These are phyloP conservation scores for Rutstroemia sp. DNA, from an alignment of 2,329 filamentous ascomycete species.

Conservation along the genomic window DNA sequence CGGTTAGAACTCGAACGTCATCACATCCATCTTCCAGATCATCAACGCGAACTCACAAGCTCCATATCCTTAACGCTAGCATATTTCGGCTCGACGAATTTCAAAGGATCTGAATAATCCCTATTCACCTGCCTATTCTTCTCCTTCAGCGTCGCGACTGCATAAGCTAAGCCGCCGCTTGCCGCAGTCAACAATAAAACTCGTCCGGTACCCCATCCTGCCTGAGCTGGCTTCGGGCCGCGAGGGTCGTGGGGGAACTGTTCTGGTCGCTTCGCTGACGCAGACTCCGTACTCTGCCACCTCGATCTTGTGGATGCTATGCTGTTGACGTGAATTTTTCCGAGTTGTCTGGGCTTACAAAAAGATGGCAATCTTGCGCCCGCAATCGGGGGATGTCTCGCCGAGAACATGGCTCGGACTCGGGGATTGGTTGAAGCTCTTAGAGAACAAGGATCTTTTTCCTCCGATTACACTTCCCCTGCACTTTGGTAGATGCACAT, in stretches of 20 bases:
- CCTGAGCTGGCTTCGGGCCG: background rate
- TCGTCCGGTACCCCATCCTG: slow-evolving; percentile 19
- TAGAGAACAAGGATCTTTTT: background rate
- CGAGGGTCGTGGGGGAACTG: background rate
- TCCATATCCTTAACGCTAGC: slow-evolving; percentile 44
- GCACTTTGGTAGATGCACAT: background rate
- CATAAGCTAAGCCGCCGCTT: slow-evolving; percentile 16
- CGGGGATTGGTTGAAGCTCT: background rate
- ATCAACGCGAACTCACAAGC: slow-evolving; percentile 31
- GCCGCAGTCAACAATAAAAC: slow-evolving; percentile 21
- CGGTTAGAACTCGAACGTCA: background rate
- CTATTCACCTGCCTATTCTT: slow-evolving; percentile 7
- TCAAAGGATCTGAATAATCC: slow-evolving; percentile 26
- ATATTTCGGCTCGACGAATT: slow-evolving; percentile 33
- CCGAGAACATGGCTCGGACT: background rate
- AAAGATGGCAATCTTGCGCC: background rate
- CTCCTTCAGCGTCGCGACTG: slow-evolving; percentile 12
- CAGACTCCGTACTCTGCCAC: background rate
- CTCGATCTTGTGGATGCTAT: background rate
- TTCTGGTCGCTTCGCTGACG: background rate
- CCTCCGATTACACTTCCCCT: background rate
- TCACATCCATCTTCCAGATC: background rate
- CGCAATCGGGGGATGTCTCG: slow-evolving; percentile 1
- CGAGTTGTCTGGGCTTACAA: background rate
- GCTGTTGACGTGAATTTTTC: background rate